Evolutionary conservation across 2,329 filamentous ascomycete species (phyloP), one percentile per base, ranked within the genome.

Genomic region (Hypoxylon sp.): DNA sequence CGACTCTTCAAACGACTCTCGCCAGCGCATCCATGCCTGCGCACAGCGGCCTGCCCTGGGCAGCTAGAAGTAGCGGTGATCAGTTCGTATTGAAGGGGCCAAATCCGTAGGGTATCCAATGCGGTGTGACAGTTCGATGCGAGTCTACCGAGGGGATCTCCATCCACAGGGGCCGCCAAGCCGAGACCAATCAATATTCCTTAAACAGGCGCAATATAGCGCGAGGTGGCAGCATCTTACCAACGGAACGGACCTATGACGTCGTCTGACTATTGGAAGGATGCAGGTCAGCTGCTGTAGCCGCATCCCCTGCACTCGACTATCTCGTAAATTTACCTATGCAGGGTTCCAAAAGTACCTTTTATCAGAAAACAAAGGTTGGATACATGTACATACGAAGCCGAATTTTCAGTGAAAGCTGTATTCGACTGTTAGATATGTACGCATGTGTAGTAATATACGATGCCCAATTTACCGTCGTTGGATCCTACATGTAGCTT

Each of bases 241-340:
- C 68, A 66, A 47, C 46, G 2, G 62, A 52, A 54, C 27, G 59
- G 65, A 47, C 68, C 62, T 66, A 70, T 70, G 68, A 70, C 68
- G 68, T 70, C 62, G 65, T 35, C 57, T 63, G 46, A 64, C 24
- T 27, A n/a, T 48, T 52, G 59, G 56, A 21, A 58, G 24, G 61
- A 27, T 37, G 56, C 61, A 62, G 58, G 19, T 67, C 64, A 70
- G 67, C 65, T 61, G 47, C 46, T 64, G 65, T 60, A 65, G 65
- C 62, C 62, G 65, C 65, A 64, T 58, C 50, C 44, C 50, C 53
- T 52, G 57, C 44, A 13, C 58, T 62, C 47, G 32, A 37, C 15
- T 52, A 62, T 35, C 37, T 67, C 65, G 57, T 58, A 46, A 47
- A 57, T 35, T 54, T 60, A 32, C 13, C 6, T 24, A 32, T 60